Conservation (phyloP, 208 protist genomes). For the Acanthamoeba castellanii region DNA sequence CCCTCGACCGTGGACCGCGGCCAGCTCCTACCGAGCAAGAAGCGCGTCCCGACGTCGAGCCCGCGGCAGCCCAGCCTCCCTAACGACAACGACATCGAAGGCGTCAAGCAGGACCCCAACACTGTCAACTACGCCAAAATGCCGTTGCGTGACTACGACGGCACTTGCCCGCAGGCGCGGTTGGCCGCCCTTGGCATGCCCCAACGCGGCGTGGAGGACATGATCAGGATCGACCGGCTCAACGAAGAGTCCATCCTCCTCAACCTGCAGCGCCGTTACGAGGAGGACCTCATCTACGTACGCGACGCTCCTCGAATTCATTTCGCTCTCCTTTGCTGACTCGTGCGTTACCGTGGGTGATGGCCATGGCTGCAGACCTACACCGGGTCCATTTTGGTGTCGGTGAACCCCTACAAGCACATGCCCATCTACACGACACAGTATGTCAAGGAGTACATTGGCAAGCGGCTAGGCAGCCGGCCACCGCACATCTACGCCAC, state of each 20-base stretch:
- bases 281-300: constrained; percentile 81
- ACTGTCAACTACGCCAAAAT: neutral
- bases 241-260: constrained; percentile 76
- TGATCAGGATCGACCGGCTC: constrained; percentile 76
- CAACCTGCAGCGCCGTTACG: constrained; percentile 79
- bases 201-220: constrained; percentile 78
- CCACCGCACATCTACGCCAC: constrained; percentile 84
- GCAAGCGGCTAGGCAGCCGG: constrained; percentile 72
- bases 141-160: neutral
- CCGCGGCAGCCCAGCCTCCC: constrained; percentile 61
- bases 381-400: constrained; percentile 71
- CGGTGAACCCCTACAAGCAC: constrained; percentile 66
- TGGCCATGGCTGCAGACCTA: constrained; percentile 72
- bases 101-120: neutral
- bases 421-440: constrained; percentile 82
- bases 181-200: neutral
- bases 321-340: too few relatives aligned
- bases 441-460: constrained; percentile 82
- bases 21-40: constrained; percentile 76
- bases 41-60: constrained; percentile 72
- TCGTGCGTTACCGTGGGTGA: neutral
- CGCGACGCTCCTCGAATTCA: neutral
- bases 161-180: neutral
- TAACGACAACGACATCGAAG: neutral
- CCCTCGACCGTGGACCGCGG: constrained; percentile 60